Percentiles rank a stretch among this genome's conserved stretches.
phyloP scores from a whole-genome alignment of 257 asterid species.

The Gentiana dahurica region DNA sequence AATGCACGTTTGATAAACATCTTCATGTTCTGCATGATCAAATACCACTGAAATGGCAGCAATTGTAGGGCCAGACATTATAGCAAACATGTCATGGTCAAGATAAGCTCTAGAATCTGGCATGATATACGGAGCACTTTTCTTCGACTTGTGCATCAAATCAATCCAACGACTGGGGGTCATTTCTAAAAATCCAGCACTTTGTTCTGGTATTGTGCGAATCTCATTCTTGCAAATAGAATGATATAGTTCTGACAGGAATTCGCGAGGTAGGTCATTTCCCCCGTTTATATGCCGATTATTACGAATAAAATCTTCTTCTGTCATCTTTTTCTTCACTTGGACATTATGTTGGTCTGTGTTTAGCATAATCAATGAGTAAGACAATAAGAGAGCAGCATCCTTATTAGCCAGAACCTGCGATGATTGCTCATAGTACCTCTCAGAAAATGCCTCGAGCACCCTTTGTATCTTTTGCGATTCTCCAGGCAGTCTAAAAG shows the following conservation, averaged over 20 bases:
- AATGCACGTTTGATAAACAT: slow-evolving; percentile 85
- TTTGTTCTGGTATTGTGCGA: slow-evolving; percentile 90
- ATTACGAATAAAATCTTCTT: slow-evolving; percentile 90
- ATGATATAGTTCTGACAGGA: slow-evolving; percentile 68
- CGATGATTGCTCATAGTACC: slow-evolving; percentile 90
- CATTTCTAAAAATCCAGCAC: slow-evolving; percentile 90
- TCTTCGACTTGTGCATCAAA: slow-evolving; percentile 78
- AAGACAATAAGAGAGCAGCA: slow-evolving; percentile 85
- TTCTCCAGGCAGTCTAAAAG: slow-evolving; percentile 94
- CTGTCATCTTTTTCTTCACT: slow-evolving; percentile 96
- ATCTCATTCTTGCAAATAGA: slow-evolving; percentile 93
- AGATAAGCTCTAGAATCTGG: slow-evolving; percentile 81
- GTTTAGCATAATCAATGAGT: slow-evolving; percentile 87
- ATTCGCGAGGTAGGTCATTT: slow-evolving; percentile 85
- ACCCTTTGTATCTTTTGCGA: slow-evolving; percentile 98
- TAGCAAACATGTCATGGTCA: slow-evolving; percentile 97
- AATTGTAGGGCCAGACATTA: slow-evolving; percentile 96
- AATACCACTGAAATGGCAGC: slow-evolving; percentile 97
- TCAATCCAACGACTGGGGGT: slow-evolving; percentile 95
- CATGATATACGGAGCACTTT: slow-evolving; percentile 61
- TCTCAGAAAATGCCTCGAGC: slow-evolving; percentile 94
- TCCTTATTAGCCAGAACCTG: slow-evolving; percentile 82
- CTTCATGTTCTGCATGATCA: slow-evolving; percentile 91
- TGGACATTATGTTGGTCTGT: slow-evolving; percentile 92
- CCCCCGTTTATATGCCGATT: slow-evolving; percentile 93